Evolutionary conservation across 345 rosid genomes (phyloP), one percentile per base, ranked within the genome.

Genomic region (Geranium brycei): DNA sequence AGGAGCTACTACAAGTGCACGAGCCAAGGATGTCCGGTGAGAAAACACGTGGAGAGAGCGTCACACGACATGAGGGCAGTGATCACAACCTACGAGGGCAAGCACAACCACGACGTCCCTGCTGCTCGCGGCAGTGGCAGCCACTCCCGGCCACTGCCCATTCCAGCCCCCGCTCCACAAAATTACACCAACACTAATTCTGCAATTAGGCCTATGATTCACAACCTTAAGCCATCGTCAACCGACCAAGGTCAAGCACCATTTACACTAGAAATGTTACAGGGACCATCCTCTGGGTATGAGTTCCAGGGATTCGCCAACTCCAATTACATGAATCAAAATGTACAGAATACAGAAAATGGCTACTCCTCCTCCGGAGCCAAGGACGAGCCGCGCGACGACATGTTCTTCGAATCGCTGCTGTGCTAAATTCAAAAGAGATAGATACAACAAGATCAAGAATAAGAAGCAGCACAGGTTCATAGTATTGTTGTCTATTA

Each of bases 1-100:
- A 91, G 98, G 95, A 89, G 96, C 73, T 91, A 91, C 72, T 89
- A 91, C 83, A 87, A 87, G 75, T 87, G 96, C 69, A 91, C 96
- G 8, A 66, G 72, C 66, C 80, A 79, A n/a, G 91, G 83, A 51
- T 91, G 98, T 70, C 85, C 85, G 0, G 98, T 91, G 62, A 82
- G 96, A 62, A 91, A 89, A 72, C 98, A 91, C 64, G 91, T 91
- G 1, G 98, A 91, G 80, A 71, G 98, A 74, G 95, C 98, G 65
- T 83, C 84, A 8, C 89, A 87, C 57, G 96, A 91, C 69, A 70
- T 76, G 0, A 78, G 89, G 71, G 78, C 95, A 56, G 98, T 91
- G 75, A 87, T 91, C 80, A 91, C 98, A 31, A 91, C 96, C 70
- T 91, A 91, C 8, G 95, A 91, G 56, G 98, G 96, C n/a, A 91